Percentiles rank a stretch among this genome's conserved stretches.
Evolutionary conservation across 441 rosid genomes (phyloP).

Genomic region (Daphne laureola): DNA sequence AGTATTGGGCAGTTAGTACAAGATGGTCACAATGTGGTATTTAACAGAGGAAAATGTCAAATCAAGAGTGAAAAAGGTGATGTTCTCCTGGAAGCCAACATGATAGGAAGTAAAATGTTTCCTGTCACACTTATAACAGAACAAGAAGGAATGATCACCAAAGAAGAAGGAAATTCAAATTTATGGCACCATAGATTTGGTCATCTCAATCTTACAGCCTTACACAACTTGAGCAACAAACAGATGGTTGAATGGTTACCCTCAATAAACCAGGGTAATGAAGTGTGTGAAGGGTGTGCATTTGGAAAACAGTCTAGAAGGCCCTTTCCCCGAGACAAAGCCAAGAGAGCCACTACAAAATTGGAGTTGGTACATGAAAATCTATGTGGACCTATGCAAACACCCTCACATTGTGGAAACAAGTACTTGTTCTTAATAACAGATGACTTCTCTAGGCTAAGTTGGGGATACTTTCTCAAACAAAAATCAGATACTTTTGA

Average conservation of each 20-base stretch:
- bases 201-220: no score
- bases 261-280: neutral
- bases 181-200: no score
- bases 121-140: no score
- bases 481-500: neutral
- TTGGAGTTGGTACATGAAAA: neutral
- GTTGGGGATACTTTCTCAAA: conserved; percentile 6
- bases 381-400: neutral
- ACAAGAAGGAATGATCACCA: no score
- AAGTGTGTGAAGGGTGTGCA: no score
- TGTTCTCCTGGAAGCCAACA: no score
- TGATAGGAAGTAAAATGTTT: no score
- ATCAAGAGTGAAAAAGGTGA: no score
- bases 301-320: conserved; percentile 1
- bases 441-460: neutral
- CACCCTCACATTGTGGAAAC: neutral
- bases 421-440: neutral
- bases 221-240: neutral
- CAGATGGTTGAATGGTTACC: conserved; percentile 1
- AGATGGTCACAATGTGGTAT: neutral
- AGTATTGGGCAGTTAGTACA: neutral
- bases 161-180: no score
- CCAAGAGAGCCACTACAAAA: no score
- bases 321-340: no score
- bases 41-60: no score